phyloP scores from a whole-genome alignment of 2,329 filamentous ascomycete species.

The Phialophora verrucosa region DNA sequence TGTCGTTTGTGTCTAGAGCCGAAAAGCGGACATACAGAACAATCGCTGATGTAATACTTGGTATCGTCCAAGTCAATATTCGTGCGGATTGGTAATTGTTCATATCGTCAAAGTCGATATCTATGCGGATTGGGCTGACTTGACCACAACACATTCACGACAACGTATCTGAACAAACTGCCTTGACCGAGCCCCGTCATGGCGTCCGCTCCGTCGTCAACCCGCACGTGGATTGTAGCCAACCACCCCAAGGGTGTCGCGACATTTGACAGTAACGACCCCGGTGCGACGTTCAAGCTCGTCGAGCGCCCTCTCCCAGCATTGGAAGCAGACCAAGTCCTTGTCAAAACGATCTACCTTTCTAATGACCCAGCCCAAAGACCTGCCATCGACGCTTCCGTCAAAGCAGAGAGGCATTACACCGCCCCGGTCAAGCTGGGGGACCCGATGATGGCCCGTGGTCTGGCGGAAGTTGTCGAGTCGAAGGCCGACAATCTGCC shows the following conservation, averaged over 20 bases:
- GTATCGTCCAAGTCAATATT: background rate
- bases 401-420: constrained; percentile 51
- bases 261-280: constrained; percentile 24
- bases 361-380: constrained; percentile 62
- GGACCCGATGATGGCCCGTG: constrained; percentile 47
- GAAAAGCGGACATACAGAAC: background rate
- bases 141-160: background rate
- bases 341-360: constrained; percentile 55
- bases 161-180: background rate
- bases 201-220: constrained; percentile 29
- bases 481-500: constrained; percentile 43
- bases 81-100: background rate
- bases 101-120: background rate
- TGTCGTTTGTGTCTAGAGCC: background rate
- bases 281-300: constrained; percentile 33
- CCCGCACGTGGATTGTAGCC: constrained; percentile 33
- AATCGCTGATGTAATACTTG: background rate
- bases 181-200: constrained; percentile 9
- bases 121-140: background rate
- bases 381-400: constrained; percentile 52
- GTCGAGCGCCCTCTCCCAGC: constrained; percentile 25
- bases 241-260: constrained; percentile 31
- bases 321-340: constrained; percentile 49
- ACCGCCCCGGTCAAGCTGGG: constrained; percentile 51
- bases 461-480: constrained; percentile 48